Evolutionary conservation across 1,284 basidiomycete genomes (phyloP), one percentile per base, ranked within the genome.

Genomic region (Puccinia horiana): DNA sequence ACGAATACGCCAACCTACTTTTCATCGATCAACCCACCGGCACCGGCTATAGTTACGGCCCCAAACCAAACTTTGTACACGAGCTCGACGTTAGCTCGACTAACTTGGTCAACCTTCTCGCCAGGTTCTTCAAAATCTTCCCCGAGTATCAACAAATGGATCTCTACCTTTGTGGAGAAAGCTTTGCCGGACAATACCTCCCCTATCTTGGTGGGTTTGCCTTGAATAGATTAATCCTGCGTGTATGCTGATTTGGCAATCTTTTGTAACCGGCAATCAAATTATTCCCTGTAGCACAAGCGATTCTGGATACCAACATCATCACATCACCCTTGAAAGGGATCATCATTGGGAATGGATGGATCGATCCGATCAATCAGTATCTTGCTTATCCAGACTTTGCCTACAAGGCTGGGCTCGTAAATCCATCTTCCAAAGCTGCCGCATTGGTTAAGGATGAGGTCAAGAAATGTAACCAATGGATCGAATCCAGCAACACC

Each of bases 131-230:
- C 88, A 86, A 89, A 35, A 90, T 97, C 63, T 99, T 98, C 86
- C 96, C 97, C 0, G 95, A 98, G 85, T 93, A 94, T 86, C 86
- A 89, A 83, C 88, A 89, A 29, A 90, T 93, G 86, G 96, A 98
- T 94, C 96, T 94, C 0, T 97, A 95, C 87, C 88, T 98, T 12
- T 92, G 92, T 0, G 96, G 95, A 77, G 95, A 98, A 89, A 94
- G 93, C 83, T 99, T 92, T 86, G 96, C 95, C n/a, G 96, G 97
- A n/a, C 95, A 98, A 88, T 98, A 94, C 89, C 96, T 98, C 84
- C 96, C 97, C 18, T 96, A 95, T 87, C 95, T 97, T 84, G 93
- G 93, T 92, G 86, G 18, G 69, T 70, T 47, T 70, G 8, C 58
- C 26, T 29, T 58, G 56, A 23, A 9, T 58, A 44, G 16, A 44